Percentiles rank a stretch among this genome's conserved stretches.
Conservation (phyloP, 75 land plant species). For the Cupressus sempervirens region DNA sequence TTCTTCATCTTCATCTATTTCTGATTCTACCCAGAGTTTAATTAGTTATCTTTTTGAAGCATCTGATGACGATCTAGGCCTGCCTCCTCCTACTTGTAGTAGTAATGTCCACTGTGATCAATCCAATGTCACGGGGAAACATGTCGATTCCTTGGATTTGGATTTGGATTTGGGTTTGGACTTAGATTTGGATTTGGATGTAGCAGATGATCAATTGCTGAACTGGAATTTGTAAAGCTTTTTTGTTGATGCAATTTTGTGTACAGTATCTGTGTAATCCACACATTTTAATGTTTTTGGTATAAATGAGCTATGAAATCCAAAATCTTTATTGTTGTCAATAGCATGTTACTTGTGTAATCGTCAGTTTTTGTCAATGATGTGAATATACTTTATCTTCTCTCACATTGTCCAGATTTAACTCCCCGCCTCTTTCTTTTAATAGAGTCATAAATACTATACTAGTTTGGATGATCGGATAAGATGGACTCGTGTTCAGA, state of each 20-base stretch:
- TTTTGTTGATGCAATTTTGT: background rate
- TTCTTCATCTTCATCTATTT: slow-evolving; percentile 2
- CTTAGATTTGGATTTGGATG: slow-evolving; percentile 5
- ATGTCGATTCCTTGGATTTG: background rate
- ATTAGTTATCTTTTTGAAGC: slow-evolving; percentile 10
- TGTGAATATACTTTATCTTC: background rate
- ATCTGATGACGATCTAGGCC: slow-evolving; percentile 9
- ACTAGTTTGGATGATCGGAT: background rate
- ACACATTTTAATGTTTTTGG: background rate
- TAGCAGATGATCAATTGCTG: background rate
- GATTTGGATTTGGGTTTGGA: slow-evolving; percentile 11
- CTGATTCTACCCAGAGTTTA: slow-evolving; percentile 5
- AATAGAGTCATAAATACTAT: background rate
- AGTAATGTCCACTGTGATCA: background rate
- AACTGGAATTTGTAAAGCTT: background rate
- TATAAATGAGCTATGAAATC: background rate
- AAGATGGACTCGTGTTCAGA: background rate
- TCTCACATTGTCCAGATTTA: background rate
- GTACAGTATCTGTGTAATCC: background rate
- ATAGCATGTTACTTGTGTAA: background rate
- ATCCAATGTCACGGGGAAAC: background rate
- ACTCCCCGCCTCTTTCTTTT: background rate
- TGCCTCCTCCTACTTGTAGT: background rate
- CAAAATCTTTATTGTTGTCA: background rate
- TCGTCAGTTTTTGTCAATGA: background rate